Evolutionary conservation across 2,329 filamentous ascomycete genomes (phyloP), one percentile per base, ranked within the genome.

Genomic region (Exophiala sp.): DNA sequence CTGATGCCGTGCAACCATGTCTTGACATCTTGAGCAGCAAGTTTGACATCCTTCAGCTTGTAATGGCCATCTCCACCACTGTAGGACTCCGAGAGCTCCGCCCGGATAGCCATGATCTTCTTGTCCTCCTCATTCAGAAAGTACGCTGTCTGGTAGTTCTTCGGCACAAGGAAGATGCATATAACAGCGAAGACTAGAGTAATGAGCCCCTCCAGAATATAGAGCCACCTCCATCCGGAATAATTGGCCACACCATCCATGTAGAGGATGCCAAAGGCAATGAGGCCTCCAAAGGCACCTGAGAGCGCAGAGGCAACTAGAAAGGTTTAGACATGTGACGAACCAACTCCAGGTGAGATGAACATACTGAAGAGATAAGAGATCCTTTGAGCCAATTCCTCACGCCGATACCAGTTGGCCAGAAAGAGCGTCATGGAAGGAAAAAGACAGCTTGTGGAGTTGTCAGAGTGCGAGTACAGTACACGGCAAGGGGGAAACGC

Each of bases 211-310:
- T 67, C 65, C 24, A 68, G 58, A 46, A 68, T 68, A 34, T 57
- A 59, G 2, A 59, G 52, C 52, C 52, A 54, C 73, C 73, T 42
- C 72, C 64, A 73, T 73, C 75, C 30, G 72, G 8, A 72, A 11
- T 65, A 65, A 39, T 68, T 69, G 11, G 68, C 68, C 8, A 73
- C 64, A 0, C 74, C 75, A 42, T 75, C 70, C 70, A 78, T 75
- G 61, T 73, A 70, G 60, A 52, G 47, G 21, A 59, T 59, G 21
- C 46, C 57, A 32, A 51, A 56, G 21, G 57, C 57, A 24, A 59
- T 57, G 11, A 59, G 55, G 10, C 57, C 57, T 7, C 55, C 56
- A 39, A 59, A 58, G n/a, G n/a, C n/a, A n/a, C n/a, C n/a, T n/a
- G n/a, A n/a, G n/a, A n/a, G n/a, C n/a, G n/a, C n/a, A n/a, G n/a